These are phyloP conservation scores for Trypanosoma lewisi DNA, from an alignment of 208 protist genomes.

Conservation along the genomic window DNA sequence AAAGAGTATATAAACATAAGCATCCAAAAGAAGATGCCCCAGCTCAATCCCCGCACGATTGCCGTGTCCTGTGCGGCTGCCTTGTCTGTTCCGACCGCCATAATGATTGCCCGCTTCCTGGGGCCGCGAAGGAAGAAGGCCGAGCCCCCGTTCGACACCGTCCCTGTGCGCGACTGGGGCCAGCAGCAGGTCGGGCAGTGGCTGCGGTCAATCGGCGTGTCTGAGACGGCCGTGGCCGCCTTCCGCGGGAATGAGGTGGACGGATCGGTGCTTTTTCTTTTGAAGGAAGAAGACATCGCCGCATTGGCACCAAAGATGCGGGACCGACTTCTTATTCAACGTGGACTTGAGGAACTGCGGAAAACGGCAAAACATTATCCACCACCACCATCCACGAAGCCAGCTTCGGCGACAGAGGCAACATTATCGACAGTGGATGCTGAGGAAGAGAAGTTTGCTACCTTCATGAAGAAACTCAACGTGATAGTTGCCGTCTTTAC, in stretches of 20 bases:
- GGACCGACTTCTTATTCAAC: constrained; percentile 38
- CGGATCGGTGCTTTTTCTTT: constrained; percentile 35
- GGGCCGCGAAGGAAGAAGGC: neutral
- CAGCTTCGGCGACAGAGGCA: constrained; percentile 1
- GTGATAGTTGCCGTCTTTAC: constrained; percentile 4
- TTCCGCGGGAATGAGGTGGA: constrained; percentile 38
- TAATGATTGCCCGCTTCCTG: constrained; percentile 4
- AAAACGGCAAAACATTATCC: neutral
- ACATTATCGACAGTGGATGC: too few species aligned
- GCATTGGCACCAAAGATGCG: constrained; percentile 44
- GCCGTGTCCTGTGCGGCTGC: constrained; percentile 22
- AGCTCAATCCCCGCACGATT: constrained; percentile 1
- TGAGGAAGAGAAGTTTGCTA: neutral
- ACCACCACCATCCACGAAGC: neutral
- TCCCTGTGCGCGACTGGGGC: constrained; percentile 21
- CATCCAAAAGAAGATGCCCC: neutral
- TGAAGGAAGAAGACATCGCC: constrained; percentile 37
- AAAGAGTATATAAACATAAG: neutral
- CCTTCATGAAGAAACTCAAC: constrained; percentile 28
- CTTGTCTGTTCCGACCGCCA: constrained; percentile 19
- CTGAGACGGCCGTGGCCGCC: constrained; percentile 16
- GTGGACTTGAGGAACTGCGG: constrained; percentile 34
- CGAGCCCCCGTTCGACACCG: neutral
- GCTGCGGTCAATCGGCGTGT: constrained; percentile 47
- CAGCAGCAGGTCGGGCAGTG: constrained; percentile 44